Evolutionary conservation across 768 basidiomycete genomes (phyloP), one percentile per base, ranked within the genome.

Genomic region (Pilatotrama ljubarskyi): DNA sequence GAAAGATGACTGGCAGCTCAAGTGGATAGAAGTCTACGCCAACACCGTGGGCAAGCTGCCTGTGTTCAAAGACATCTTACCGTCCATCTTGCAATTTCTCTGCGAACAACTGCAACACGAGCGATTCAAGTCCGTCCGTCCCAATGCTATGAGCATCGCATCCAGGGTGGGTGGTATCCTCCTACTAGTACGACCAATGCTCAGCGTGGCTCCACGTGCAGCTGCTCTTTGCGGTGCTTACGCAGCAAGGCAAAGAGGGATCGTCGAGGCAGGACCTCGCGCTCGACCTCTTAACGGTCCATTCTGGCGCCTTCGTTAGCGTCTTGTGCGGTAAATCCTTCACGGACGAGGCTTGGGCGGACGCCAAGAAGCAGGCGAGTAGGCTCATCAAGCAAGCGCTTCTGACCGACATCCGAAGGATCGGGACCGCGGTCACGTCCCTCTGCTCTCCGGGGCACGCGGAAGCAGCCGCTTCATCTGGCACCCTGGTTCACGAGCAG

Each of bases 31-130:
- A 40, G 46, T 65, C 4, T 71, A 64, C 35, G 51, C 69, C 29
- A 69, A 65, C 44, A 55, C 68, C 2, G 54, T 68, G 13, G 65
- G 47, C 25, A 55, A 58, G 25, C 41, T 62, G 0, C 61, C 66
- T 0, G 66, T 53, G 5, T 64, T 69, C 42, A 66, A 61, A 29
- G 85, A 88, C 52, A 78, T 89, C n/a, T 75, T 95, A 32, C 87
- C 88, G 8, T 87, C 84, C 69, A 79, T 89, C 37, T 75, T 85
- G 14, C 84, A 86, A 62, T 88, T 91, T 61, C 78, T 94, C 51
- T 90, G 87, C 70, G 91, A 90, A 68, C 87, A 91, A 63, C 73
- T 91, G 18, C 93, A 95, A 68, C 91, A 93, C 64, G 83, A 86
- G 57, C 81, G 90, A 3, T 89, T 91, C 68, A 72, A 77, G 49